Evolutionary conservation across 1,139 yeast species (phyloP).

Genomic region (Maudiozyma humilis): DNA sequence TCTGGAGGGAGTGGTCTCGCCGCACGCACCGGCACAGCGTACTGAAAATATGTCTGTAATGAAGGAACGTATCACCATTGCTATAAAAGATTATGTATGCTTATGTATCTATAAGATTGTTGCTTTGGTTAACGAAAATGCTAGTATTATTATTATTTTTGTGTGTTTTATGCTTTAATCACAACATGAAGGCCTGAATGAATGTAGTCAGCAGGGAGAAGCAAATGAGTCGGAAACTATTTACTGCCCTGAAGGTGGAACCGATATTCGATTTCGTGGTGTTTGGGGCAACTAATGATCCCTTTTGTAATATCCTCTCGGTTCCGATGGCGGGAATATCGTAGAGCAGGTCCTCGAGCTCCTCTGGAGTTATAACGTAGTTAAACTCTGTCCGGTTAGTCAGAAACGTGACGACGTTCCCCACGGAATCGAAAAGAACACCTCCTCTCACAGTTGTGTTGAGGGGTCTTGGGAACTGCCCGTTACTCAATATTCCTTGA

Average conservation of each 20-base stretch:
- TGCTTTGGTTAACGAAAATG: too few species aligned
- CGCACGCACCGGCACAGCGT: too few species aligned
- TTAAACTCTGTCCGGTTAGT: conserved; percentile 48
- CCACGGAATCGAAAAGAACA: conserved; percentile 53
- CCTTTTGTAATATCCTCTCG: background rate
- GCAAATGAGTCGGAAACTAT: background rate
- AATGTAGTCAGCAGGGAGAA: conserved; percentile 1
- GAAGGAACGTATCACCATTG: too few species aligned
- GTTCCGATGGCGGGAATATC: conserved; percentile 6
- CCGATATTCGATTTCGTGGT: background rate
- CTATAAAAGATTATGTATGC: too few species aligned
- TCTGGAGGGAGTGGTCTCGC: too few species aligned
- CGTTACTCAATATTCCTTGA: conserved; percentile 47
- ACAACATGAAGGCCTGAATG: background rate
- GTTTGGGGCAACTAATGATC: background rate
- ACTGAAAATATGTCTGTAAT: too few species aligned
- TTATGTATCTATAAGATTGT: too few species aligned
- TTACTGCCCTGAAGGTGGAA: background rate
- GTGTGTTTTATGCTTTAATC: too few species aligned
- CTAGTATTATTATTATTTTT: too few species aligned
- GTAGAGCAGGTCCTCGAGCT: conserved; percentile 18
- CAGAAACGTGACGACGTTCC: conserved; percentile 49
- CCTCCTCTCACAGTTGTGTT: conserved; percentile 52
- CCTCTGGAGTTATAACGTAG: conserved; percentile 18
- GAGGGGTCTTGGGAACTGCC: conserved; percentile 43